Base-by-base conservation (phyloP, 2,329 filamentous ascomycete genomes). In the Trichoderma sp. region DNA sequence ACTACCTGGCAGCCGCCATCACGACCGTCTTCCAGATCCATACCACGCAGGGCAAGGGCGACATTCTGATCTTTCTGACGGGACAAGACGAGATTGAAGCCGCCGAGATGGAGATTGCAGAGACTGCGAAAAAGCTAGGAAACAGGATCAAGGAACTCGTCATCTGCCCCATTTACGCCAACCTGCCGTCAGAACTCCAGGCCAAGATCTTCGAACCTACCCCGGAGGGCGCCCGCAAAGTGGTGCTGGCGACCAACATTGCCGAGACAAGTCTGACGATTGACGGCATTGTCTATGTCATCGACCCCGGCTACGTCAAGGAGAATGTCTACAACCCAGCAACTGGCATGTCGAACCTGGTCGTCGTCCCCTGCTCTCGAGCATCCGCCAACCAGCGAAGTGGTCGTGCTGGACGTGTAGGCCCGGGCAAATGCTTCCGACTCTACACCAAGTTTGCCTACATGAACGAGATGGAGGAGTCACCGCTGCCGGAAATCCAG, bases 11-110 rank as follows among this genome's bases (percentile, higher is more conserved):
- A 0, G 94, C 95, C 0, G 92, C 92, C 28, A 92, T 98, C 67
- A 96, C 92, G 0, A 98, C 94, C 0, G 88, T 96, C 5, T 97
- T 98, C 72, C 94, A 98, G 74, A 97, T 98, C 47, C 95, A 99
- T 72, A 90, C 93, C 0, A 91, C 89, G 0, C 92, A 96, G 73
- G 89, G 88, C 0, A 85, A 85, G 66, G 95, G 95, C 14, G 95
- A 97, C 71, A 96, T 99, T 19, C 79, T 99, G 4, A 92, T 98
- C 2, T 99, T 99, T 76, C 79, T 99, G 43, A 97, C 94, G 0
- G 95, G 95, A 47, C 93, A 98, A 74, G 95, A 98, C 72, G 95
- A 99, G 73, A 99, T 99, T 61, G 93, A 97, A 72, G 87, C 90
- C 1, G 93, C 92, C 0, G 91, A 95, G 72, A 87, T 90, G 70